Conservation (phyloP, 352 stramenopile genomes). For the Phytophthora idaei region DNA sequence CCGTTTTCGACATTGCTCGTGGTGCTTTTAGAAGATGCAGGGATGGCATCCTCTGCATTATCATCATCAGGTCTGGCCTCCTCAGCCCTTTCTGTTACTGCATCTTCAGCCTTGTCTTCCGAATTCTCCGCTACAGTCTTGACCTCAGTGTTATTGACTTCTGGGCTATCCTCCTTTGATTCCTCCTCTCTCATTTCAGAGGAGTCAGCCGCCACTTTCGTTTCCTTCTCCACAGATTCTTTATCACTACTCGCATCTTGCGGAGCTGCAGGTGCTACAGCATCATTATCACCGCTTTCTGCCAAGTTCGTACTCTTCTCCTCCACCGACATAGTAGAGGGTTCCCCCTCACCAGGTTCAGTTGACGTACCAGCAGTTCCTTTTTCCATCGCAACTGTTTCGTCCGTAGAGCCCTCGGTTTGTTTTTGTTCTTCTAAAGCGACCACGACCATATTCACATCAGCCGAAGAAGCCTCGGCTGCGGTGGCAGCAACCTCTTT, state of each 20-base stretch:
- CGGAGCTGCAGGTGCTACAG: neutral
- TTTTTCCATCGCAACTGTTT: slow-evolving; percentile 2
- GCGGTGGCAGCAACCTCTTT: slow-evolving; percentile 13
- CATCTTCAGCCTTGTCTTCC: neutral
- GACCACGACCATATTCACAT: slow-evolving; percentile 28
- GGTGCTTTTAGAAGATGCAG: slow-evolving; percentile 12
- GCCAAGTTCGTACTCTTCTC: neutral
- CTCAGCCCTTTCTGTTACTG: slow-evolving; percentile 10
- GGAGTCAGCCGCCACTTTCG: neutral
- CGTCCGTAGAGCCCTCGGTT: neutral
- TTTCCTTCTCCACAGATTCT: slow-evolving; percentile 5
- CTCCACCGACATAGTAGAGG: neutral
- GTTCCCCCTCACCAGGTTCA: slow-evolving; percentile 9
- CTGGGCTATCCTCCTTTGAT: neutral
- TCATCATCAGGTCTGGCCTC: slow-evolving; percentile 10
- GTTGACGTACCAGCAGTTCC: slow-evolving; percentile 5
- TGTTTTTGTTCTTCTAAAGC: slow-evolving; percentile 9
- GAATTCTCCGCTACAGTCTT: neutral
- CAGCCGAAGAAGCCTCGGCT: neutral
- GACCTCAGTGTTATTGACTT: slow-evolving; percentile 1
- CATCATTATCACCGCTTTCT: slow-evolving; percentile 1
- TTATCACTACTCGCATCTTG: slow-evolving; percentile 6
- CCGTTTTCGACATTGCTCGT: slow-evolving; percentile 17
- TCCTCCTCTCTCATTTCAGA: slow-evolving; percentile 8
- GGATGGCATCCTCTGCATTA: slow-evolving; percentile 10